Evolutionary conservation across 148 eudicot species (phyloP), one percentile per base, ranked within the genome.

Genomic region (Drosera capensis): DNA sequence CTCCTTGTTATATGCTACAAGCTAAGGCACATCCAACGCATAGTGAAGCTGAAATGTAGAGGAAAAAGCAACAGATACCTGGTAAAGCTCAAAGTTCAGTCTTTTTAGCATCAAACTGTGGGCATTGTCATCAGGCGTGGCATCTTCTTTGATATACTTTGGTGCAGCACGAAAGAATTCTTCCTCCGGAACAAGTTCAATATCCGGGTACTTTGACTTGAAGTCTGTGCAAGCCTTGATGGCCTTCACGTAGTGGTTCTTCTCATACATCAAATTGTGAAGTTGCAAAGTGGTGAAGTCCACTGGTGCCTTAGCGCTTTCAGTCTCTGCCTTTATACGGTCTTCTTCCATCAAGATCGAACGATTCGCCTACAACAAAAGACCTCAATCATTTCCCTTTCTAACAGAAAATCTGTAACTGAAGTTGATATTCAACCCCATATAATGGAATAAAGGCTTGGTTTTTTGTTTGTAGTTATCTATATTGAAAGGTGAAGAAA

Each of bases 171-270:
- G 75, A 17, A 78, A 71, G 64, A 84, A 90, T 20, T 84, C 95
- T 57, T 77, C 88, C 71, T 80, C 88, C 0, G 93, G 71, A 28
- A 90, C 93, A 46, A 90, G 93, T 56, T 90, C 77, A 63, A 90
- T 90, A 55, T 80, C 88, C 17, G 88, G 93, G 74, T 90, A 74
- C 65, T 85, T 90, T 2, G 99, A 84, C 73, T 85, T 90, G 62
- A 84, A 90, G 58, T 90, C 99, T 54, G 74, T 84, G 88, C 93
- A 90, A 40, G 87, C 87, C 67, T 85, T 84, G 58, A 90, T 90
- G 28, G 99, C 99, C 68, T 90, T 90, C 46, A 90, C 59, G 43
- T 90, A 81, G 62, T 85, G 88, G 65, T 68, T 90, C 65, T 90
- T 90, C 74, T 90, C 99, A 58, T 90, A 84, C 82, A 80, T 84